Evolutionary conservation across 164 flowering plant genomes (phyloP), one percentile per base, ranked within the genome.

Genomic region (Vitis labrusca): DNA sequence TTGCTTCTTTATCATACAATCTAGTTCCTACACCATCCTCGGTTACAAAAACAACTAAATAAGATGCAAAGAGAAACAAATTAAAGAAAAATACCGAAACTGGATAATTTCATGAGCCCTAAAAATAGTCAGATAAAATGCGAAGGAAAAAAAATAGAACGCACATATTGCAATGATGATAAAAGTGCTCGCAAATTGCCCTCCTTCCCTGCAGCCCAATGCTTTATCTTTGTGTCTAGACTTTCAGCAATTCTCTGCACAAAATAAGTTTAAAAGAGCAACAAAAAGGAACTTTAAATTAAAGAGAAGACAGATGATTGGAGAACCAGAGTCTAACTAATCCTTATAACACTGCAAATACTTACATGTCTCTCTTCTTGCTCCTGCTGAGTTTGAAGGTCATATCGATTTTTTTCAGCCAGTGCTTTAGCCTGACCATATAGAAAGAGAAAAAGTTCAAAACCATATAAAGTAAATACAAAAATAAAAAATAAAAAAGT

Each of bases 161-260:
- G 15, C 61, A 95, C 99, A 72, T 81, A 64, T 74, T 93, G 96
- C 80, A 95, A 77, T 32, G 97, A 78, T 59, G 98, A 95, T 64
- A 95, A 63, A 64, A 95, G 70, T 51, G 98, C 97, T 60, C 98
- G 96, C 85, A 95, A 79, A 73, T 95, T 95, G 73, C 92, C 93
- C 79, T 93, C 93, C 78, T 90, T 95, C 71, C 99, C 98, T 9
- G 88, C 85, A 81, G 93, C 86, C 99, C 99, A 95, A 15, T 90
- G 91, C 82, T 87, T 91, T 72, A 95, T 90, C 73, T 88, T 86
- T 72, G 62, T 32, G 77, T 93, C 92, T 73, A 91, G 61, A 27
- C 81, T 77, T 63, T 87, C 97, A 59, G 97, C 88, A 76, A 93
- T 76, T 73, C 90, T 91, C 98, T 94, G 86, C 23, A 30, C 32